Base-by-base conservation (phyloP, 495 filamentous ascomycete species). In the Aspergillus egyptiacus region DNA sequence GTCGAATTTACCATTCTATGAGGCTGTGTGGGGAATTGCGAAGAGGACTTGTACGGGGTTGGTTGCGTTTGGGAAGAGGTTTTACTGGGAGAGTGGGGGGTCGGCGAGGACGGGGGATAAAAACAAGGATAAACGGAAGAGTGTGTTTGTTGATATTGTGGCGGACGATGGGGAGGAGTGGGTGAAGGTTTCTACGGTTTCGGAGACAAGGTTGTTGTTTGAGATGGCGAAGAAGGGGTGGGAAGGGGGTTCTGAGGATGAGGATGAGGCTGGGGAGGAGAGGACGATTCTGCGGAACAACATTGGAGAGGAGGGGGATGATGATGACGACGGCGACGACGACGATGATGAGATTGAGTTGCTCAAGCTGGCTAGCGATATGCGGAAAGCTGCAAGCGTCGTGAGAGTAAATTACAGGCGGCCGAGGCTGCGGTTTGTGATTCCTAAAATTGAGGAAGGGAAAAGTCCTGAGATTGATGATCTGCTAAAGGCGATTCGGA, bases 151-250 rank as follows among this genome's bases (percentile, higher is more conserved):
- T 9, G 65, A 64, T 41, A 64, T 60, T 35, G 51, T 79, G 30
- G 72, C 77, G 1, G 68, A 73, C 59, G 70, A 77, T 58, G 77
- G 77, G 40, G 64, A 68, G 55, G 70, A 77, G 54, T 81, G 80
- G 80, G 72, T 82, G 51, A 84, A 82, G 54, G 76, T 83, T 2
- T 81, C 75, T 38, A 82, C 77, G 19, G 64, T 82, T 23, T 77
- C 78, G 46, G 73, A 78, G 49, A 71, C 60, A 32, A 72, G 80
- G 42, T 61, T 84, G 23, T 57, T 81, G 33, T 76, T 80, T 51
- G 80, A 83, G 44, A 75, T 83, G 58, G 80, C 80, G n/a, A 75
- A 82, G 63, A 78, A 76, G 37, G 78, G 78, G 6, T 82, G 79
- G 77, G 78, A 80, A 54, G 63, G 59, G 14, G 72, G 72, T 52